Conservation (phyloP, 768 basidiomycete species). For the Pulveroboletus sp. region DNA sequence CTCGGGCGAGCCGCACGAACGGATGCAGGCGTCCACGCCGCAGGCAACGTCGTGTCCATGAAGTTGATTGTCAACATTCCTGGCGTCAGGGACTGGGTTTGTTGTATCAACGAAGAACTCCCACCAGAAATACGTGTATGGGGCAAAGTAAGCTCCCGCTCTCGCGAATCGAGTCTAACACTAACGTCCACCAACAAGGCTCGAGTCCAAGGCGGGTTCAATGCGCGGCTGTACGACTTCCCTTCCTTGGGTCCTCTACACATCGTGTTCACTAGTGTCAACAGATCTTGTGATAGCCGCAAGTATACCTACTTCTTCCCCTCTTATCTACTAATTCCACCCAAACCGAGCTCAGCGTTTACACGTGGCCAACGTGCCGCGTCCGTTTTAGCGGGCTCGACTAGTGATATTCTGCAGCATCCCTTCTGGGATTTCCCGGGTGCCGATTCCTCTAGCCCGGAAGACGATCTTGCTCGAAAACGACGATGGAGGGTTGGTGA, state of each 20-base stretch:
- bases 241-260: background rate
- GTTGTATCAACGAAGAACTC: conserved; percentile 78
- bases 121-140: conserved; percentile 92
- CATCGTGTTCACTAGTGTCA: conserved; percentile 1
- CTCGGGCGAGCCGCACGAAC: conserved; percentile 90
- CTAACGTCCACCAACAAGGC: conserved; percentile 35
- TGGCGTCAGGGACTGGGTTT: conserved; percentile 62
- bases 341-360: conserved; percentile 70
- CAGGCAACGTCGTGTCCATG: conserved; percentile 87
- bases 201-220: conserved; percentile 77
- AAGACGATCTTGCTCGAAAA: conserved; percentile 63
- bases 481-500: conserved; percentile 62
- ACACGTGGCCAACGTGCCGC: conserved; percentile 40
- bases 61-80: conserved; percentile 83
- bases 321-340: conserved; percentile 86
- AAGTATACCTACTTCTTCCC: conserved; percentile 98
- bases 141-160: conserved; percentile 59
- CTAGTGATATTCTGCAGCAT: conserved; percentile 32
- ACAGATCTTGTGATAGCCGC: conserved; percentile 86
- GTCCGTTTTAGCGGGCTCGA: conserved; percentile 5
- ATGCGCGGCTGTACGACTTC: conserved; percentile 58
- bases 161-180: background rate
- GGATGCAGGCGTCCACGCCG: conserved; percentile 96
- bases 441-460: conserved; percentile 36
- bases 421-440: conserved; percentile 57